phyloP scores from a whole-genome alignment of 2,329 filamentous ascomycete genomes.

The Aspergillus sergii region DNA sequence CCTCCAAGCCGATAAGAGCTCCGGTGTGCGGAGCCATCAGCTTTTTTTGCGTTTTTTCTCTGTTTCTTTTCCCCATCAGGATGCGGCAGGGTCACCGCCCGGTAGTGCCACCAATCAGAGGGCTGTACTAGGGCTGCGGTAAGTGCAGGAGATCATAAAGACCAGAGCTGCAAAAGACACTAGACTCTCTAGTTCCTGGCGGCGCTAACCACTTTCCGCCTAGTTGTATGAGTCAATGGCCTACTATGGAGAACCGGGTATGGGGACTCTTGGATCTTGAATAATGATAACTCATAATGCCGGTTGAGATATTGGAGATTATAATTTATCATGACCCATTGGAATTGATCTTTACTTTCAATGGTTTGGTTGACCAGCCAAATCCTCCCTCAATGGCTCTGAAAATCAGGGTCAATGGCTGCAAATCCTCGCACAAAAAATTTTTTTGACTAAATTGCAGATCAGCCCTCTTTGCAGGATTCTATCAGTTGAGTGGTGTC shows the following conservation, averaged over 20 bases:
- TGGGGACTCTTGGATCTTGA: not conserved
- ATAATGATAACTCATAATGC: constrained; percentile 7
- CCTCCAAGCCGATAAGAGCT: constrained; percentile 30
- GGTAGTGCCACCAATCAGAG: constrained; percentile 11
- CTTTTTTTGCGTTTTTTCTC: constrained; percentile 13
- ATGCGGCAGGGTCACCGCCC: constrained; percentile 17
- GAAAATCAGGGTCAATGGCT: not conserved
- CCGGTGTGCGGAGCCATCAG: constrained; percentile 31
- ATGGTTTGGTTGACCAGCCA: not conserved
- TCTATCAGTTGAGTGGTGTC: constrained; percentile 7
- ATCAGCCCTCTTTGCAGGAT: constrained; percentile 11
- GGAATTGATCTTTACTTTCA: not conserved
- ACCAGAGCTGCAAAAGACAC: constrained; percentile 1
- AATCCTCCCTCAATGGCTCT: not conserved
- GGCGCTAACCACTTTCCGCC: not conserved
- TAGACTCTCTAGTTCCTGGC: not conserved
- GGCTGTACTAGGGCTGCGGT: not conserved
- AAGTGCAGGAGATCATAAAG: not conserved
- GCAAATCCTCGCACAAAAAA: constrained; percentile 5
- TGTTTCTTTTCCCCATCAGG: constrained; percentile 8
- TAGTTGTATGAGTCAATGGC: constrained; percentile 6
- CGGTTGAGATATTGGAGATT: not conserved
- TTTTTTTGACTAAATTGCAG: constrained; percentile 8
- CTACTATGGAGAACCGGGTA: constrained; percentile 4
- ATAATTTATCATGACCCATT: not conserved